phyloP scores from a whole-genome alignment of 768 basidiomycete species.

The Suillus lakei region DNA sequence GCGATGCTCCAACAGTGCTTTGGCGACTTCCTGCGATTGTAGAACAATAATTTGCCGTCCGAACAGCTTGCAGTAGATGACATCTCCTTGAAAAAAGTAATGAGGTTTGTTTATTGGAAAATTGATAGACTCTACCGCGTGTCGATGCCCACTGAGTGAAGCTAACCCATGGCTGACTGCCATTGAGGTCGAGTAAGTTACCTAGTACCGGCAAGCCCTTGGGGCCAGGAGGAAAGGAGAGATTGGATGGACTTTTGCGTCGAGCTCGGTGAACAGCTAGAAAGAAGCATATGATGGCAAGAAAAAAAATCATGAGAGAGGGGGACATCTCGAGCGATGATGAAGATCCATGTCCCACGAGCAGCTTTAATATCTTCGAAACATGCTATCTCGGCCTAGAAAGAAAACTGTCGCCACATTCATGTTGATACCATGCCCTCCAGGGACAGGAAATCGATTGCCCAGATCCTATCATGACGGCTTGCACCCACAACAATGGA shows the following conservation, averaged over 20 bases:
- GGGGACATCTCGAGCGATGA: constrained; percentile 1
- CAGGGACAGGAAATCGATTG: not conserved
- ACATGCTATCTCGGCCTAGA: not conserved
- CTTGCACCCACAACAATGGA: not conserved
- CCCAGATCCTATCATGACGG: not conserved
- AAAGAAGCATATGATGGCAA: constrained; percentile 13
- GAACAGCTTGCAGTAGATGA: constrained; percentile 36
- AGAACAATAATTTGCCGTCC: constrained; percentile 39
- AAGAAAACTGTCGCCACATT: not conserved
- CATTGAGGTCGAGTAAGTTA: constrained; percentile 28
- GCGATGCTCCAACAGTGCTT: constrained; percentile 41
- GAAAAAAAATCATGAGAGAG: constrained; percentile 13
- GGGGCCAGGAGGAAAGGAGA: constrained; percentile 34
- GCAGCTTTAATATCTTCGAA: not conserved
- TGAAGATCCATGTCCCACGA: not conserved
- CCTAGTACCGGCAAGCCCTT: constrained; percentile 37
- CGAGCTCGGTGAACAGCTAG: constrained; percentile 18
- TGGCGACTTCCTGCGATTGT: constrained; percentile 35
- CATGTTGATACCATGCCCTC: not conserved
- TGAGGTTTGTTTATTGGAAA: not conserved
- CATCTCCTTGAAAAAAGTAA: constrained; percentile 28
- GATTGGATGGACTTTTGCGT: constrained; percentile 11
- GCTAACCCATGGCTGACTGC: constrained; percentile 35
- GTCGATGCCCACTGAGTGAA: constrained; percentile 36
- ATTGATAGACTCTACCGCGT: constrained; percentile 23